A percentile compares a stretch with the other conserved stretches of the same genome.
Evolutionary conservation across 225 moss, liverwort and hornwort species (phyloP).

Genomic region (Straminergon stramineum): DNA sequence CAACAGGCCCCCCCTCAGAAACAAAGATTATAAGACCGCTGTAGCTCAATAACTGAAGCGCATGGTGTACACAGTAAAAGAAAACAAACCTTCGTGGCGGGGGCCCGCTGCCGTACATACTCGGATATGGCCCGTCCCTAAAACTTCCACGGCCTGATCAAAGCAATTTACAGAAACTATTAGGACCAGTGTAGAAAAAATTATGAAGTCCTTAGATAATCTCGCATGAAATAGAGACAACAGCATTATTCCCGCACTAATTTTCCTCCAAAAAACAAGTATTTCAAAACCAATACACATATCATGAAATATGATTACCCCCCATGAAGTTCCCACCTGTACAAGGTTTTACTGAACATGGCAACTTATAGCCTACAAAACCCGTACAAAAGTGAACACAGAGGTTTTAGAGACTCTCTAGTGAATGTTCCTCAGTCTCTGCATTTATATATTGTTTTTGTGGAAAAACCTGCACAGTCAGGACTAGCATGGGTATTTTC

Average conservation of each 20-base stretch:
- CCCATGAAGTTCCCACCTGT: background rate
- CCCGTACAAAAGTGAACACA: background rate
- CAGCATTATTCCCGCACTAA: background rate
- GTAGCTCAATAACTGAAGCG: background rate
- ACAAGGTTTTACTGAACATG: background rate
- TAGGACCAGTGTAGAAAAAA: background rate
- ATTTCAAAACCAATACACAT: background rate
- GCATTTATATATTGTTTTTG: background rate
- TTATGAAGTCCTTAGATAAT: background rate
- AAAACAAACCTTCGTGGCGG: slow-evolving; percentile 60
- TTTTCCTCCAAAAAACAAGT: background rate
- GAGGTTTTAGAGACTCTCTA: background rate
- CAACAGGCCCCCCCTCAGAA: background rate
- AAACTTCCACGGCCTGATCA: slow-evolving; percentile 74
- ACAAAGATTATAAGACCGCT: background rate
- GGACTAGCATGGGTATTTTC: slow-evolving; percentile 20
- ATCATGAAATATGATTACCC: background rate
- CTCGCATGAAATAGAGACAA: background rate
- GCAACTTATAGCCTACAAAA: background rate
- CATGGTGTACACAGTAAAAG: background rate
- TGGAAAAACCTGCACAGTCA: background rate
- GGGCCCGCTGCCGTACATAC: slow-evolving; percentile 41
- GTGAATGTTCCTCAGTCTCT: background rate
- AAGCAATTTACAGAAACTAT: background rate
- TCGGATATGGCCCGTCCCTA: slow-evolving; percentile 77